Conservation (phyloP, 768 basidiomycete genomes). For the Lyophyllum decastes region DNA sequence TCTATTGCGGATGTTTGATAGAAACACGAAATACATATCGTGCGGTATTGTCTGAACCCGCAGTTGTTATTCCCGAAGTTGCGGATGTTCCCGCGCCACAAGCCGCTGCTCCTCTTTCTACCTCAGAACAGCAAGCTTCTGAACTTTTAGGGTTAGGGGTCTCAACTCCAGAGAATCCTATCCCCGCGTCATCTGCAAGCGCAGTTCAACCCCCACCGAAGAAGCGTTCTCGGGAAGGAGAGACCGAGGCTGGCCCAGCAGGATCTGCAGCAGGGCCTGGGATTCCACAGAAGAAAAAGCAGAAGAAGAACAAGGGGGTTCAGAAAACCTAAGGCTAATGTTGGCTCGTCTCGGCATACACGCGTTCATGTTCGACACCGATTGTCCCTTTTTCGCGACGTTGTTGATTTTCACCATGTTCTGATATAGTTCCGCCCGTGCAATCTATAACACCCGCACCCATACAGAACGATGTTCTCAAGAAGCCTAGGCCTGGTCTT, state of each 20-base stretch:
- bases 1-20: constrained; percentile 25
- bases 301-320: constrained; percentile 24
- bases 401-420: not conserved
- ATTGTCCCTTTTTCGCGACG: not conserved
- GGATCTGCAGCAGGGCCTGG: constrained; percentile 5
- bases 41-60: constrained; percentile 77
- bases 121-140: not conserved
- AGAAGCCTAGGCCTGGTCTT: not conserved
- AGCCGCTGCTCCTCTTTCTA: not conserved
- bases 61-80: constrained; percentile 53
- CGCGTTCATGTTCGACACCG: not conserved
- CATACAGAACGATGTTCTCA: no score
- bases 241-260: constrained; percentile 2
- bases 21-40: constrained; percentile 84
- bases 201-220: constrained; percentile 10
- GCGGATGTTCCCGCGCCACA: not conserved
- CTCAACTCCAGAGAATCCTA: not conserved
- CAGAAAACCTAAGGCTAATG: not conserved
- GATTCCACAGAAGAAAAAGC: constrained; percentile 29
- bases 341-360: not conserved
- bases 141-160: not conserved
- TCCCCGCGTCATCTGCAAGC: not conserved
- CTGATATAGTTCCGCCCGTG: not conserved
- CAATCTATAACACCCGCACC: no score
- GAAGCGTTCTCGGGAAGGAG: constrained; percentile 25